Conservation (phyloP, 768 basidiomycete species). For the Podaxis pistillaris region DNA sequence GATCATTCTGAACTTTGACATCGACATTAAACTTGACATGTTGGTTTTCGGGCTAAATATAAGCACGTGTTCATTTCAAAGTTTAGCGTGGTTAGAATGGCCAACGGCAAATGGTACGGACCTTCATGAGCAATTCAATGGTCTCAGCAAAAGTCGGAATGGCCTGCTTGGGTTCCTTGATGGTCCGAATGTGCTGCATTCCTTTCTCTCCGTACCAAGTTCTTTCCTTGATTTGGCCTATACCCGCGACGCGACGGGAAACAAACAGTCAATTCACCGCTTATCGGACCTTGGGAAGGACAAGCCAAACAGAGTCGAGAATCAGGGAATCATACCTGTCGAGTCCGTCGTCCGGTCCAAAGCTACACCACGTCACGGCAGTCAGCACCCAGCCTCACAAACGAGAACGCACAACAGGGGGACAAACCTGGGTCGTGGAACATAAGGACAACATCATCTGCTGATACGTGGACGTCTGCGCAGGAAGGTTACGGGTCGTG, state of each 20-base stretch:
- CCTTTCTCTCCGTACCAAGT: conserved; percentile 69
- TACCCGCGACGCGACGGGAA: conserved; percentile 19
- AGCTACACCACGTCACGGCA: conserved; percentile 34
- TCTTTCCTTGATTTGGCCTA: conserved; percentile 68
- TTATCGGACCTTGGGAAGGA: conserved; percentile 1
- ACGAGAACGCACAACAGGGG: conserved; percentile 13
- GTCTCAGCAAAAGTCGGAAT: conserved; percentile 93
- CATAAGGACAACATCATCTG: conserved; percentile 87
- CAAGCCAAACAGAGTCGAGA: not conserved
- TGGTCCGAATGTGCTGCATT: conserved; percentile 78
- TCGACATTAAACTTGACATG: conserved; percentile 86
- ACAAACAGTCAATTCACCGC: conserved; percentile 13
- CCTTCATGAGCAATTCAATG: conserved; percentile 73
- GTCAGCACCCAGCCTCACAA: conserved; percentile 17
- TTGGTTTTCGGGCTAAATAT: conserved; percentile 61
- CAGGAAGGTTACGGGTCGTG: conserved; percentile 59
- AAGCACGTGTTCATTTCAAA: not conserved
- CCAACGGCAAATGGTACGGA: conserved; percentile 28
- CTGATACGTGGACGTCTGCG: conserved; percentile 92
- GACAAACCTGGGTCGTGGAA: conserved; percentile 86
- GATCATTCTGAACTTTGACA: conserved; percentile 92
- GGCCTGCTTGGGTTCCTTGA: conserved; percentile 75
- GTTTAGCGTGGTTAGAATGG: not conserved
- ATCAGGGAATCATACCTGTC: conserved; percentile 41
- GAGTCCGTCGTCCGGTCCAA: conserved; percentile 83